Percentiles rank a stretch among this genome's conserved stretches.
Conservation (phyloP, 2,329 filamentous ascomycete species). For the Colletotrichum sidae region DNA sequence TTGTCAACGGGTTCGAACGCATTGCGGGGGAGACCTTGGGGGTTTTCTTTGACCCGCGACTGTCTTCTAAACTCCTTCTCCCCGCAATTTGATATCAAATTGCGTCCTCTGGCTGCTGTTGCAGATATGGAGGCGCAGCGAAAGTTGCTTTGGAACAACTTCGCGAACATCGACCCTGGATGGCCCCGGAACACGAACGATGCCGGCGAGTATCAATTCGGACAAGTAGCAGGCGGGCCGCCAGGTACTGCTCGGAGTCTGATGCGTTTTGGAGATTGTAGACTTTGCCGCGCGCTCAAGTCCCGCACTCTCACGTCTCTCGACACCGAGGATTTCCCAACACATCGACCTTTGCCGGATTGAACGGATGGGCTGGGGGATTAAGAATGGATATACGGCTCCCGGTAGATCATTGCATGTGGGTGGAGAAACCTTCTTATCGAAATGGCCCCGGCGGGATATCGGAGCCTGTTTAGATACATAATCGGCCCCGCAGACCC, state of each 20-base stretch:
- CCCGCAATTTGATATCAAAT: background rate
- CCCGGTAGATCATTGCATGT: background rate
- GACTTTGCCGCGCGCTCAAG: background rate
- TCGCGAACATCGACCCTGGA: too few relatives aligned
- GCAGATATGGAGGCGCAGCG: too few relatives aligned
- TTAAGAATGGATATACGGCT: background rate
- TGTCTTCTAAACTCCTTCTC: background rate
- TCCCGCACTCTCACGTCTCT: too few relatives aligned
- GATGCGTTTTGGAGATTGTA: background rate
- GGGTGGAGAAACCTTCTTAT: background rate
- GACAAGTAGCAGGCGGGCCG: too few relatives aligned
- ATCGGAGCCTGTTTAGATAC: slow-evolving; percentile 27
- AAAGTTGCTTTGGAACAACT: too few relatives aligned
- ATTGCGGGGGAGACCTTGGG: slow-evolving; percentile 15
- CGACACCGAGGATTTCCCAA: too few relatives aligned
- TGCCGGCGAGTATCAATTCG: too few relatives aligned
- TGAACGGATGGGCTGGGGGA: background rate
- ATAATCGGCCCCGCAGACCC: slow-evolving; percentile 17
- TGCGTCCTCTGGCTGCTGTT: background rate
- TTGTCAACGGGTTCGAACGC: slow-evolving; percentile 20
- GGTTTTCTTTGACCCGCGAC: background rate
- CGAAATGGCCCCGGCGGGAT: background rate
- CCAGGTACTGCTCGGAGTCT: slow-evolving; percentile 1
- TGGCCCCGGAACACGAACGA: too few relatives aligned
- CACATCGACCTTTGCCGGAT: background rate